Base-by-base conservation (phyloP, 177 flowering plant species). In the Telopea speciosissima region DNA sequence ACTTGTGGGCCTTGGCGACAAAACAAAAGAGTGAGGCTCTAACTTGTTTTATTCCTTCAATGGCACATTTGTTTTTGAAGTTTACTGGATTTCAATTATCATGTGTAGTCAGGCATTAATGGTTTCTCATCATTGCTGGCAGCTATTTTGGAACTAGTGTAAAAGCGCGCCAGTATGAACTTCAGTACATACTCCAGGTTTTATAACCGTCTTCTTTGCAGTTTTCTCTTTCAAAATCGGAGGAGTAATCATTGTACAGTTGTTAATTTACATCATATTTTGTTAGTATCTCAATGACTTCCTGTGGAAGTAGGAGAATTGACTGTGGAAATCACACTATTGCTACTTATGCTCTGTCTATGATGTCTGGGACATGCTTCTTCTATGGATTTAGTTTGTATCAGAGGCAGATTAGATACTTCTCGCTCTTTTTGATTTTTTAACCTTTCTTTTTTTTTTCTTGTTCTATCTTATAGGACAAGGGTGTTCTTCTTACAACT, bases 401-500 rank as follows among this genome's bases (percentile, higher is more conserved):
- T 36, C 0, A 8, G 40, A 36, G 40, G 40, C 40, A 36, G 40
- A 36, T 36, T 36, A 36, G 40, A 36, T 36, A 36, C 40, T 8
- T 36, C 40, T 36, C 9, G 3, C 40, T 36, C 40, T 36, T 36
- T 8, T 36, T 33, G 8, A 33, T 33, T 33, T 31, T 33, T 33
- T 33, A 33, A 33, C 40, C 40, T 33, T 33, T 36, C 6, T 36
- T 36, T 8, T 14, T 26, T 11, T 17, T 58, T 36, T 28, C 31
- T 4, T 17, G n/a, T 72, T 21, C 24, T 68, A 63, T 56, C 64
- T 54, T 69, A 64, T 70, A 96, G 99, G 89, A 89, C 77, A 86
- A 85, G 75, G 99, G 99, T 54, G 70, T 96, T 73, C 97, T 91
- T 68, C 84, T 96, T 12, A 96, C 99, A 64, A 93, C 99, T 26